Conservation (phyloP, 345 rosid species). For the Dimocarpus longan region DNA sequence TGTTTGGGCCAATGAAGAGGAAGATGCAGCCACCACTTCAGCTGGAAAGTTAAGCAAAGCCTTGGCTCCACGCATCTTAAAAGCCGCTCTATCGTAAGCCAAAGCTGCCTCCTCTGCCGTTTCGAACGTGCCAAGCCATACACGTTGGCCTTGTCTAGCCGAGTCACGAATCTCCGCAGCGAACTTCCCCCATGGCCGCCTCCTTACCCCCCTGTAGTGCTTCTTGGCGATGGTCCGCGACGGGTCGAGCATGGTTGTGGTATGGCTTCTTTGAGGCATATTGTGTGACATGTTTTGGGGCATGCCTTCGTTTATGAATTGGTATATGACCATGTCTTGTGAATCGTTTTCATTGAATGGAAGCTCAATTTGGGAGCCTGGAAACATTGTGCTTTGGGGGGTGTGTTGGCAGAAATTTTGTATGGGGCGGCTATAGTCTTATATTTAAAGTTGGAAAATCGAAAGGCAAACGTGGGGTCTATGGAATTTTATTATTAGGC, state of each 20-base stretch:
- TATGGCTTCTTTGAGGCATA: neutral
- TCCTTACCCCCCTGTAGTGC: slow-evolving; percentile 65
- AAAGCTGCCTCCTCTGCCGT: slow-evolving; percentile 68
- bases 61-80: slow-evolving; percentile 63
- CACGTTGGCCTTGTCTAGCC: slow-evolving; percentile 41
- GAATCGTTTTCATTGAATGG: slow-evolving; percentile 75
- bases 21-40: slow-evolving; percentile 28
- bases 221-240: slow-evolving; percentile 40
- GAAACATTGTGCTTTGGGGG: slow-evolving; percentile 29
- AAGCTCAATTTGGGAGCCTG: slow-evolving; percentile 39
- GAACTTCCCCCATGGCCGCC: slow-evolving; percentile 73
- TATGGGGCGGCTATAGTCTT: neutral
- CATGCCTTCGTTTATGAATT: slow-evolving; percentile 45
- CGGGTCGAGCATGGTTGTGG: slow-evolving; percentile 30
- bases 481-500: neutral
- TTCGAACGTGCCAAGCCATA: slow-evolving; percentile 66
- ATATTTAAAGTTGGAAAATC: slow-evolving; percentile 5
- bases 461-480: neutral
- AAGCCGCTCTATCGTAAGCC: slow-evolving; percentile 68
- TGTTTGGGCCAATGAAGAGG: neutral
- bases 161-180: slow-evolving; percentile 74
- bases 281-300: slow-evolving; percentile 1
- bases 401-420: neutral
- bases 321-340: slow-evolving; percentile 65
- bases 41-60: slow-evolving; percentile 68